These are phyloP conservation scores for Solanum commersonii DNA, from an alignment of 257 asterid genomes.

Conservation along the genomic window DNA sequence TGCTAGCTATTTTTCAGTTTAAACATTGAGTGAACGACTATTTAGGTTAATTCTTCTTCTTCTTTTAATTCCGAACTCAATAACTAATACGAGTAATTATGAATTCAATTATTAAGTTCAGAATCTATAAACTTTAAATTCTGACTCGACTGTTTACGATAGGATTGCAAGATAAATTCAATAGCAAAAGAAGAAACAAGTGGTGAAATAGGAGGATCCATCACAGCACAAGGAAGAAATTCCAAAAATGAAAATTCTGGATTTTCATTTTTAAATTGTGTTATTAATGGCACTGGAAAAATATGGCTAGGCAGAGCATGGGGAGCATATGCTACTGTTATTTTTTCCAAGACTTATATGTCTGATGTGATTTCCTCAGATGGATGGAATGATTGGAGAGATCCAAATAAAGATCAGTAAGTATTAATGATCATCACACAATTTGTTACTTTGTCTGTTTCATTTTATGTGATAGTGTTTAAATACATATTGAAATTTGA, in stretches of 20 bases:
- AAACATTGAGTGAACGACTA: neutral
- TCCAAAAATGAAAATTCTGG: conserved; percentile 44
- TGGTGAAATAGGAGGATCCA: conserved; percentile 42
- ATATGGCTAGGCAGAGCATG: conserved; percentile 93
- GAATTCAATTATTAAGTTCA: neutral
- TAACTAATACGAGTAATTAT: neutral
- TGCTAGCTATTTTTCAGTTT: neutral
- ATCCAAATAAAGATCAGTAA: conserved; percentile 59
- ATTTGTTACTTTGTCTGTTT: rapidly evolving
- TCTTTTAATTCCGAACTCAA: neutral
- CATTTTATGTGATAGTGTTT: neutral
- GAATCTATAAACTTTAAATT: neutral
- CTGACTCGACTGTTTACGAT: neutral
- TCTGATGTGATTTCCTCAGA: conserved; percentile 51
- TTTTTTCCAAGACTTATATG: conserved; percentile 60
- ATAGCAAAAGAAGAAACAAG: conserved; percentile 39
- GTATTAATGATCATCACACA: neutral
- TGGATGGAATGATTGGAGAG: conserved; percentile 84
- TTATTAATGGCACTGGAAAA: conserved; percentile 50
- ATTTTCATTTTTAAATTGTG: conserved; percentile 70
- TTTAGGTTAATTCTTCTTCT: neutral
- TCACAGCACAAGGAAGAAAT: conserved; percentile 69
- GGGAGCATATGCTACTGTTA: conserved; percentile 57
- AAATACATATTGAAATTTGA: neutral
- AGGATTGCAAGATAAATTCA: conserved; percentile 57